Percentiles rank a stretch among this genome's conserved stretches.
These are phyloP conservation scores for Candida maesae DNA, from an alignment of 805 yeast genomes.

Conservation along the genomic window DNA sequence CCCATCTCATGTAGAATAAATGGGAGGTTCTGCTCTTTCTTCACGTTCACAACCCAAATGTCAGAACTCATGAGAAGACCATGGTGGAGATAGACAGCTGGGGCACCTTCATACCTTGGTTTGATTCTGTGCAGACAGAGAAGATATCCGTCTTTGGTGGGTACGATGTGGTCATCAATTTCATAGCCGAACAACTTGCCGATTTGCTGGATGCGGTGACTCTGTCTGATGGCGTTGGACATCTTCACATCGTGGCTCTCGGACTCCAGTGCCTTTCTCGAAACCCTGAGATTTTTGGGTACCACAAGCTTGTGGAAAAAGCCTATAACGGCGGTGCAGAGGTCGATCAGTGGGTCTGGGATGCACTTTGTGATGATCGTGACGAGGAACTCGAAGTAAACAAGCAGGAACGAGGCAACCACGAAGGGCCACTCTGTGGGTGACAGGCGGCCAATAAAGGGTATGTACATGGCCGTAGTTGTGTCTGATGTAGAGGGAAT, in stretches of 20 bases:
- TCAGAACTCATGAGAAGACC: conserved; percentile 90
- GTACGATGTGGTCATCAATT: conserved; percentile 72
- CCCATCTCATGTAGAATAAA: conserved; percentile 75
- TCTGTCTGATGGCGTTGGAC: conserved; percentile 33
- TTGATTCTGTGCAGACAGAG: conserved; percentile 71
- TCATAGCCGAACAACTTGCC: conserved; percentile 64
- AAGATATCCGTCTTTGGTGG: conserved; percentile 73
- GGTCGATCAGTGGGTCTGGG: conserved; percentile 39
- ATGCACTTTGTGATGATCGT: conserved; percentile 42
- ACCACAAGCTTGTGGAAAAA: conserved; percentile 18
- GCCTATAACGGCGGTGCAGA: conserved; percentile 31
- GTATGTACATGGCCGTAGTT: conserved; percentile 29
- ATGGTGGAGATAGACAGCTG: conserved; percentile 82
- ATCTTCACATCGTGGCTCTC: conserved; percentile 16
- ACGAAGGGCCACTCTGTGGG: conserved; percentile 48
- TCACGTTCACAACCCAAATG: conserved; percentile 58
- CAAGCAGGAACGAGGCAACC: conserved; percentile 38
- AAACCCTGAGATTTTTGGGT: conserved; percentile 4
- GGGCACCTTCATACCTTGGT: conserved; percentile 31
- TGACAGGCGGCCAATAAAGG: conserved; percentile 44
- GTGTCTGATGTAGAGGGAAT: too few relatives aligned
- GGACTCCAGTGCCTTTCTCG: not conserved
- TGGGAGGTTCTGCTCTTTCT: conserved; percentile 59
- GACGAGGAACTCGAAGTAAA: conserved; percentile 47
- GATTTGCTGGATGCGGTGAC: conserved; percentile 58